phyloP scores from a whole-genome alignment of 179 eudicot species.

The Patellifolia procumbens region DNA sequence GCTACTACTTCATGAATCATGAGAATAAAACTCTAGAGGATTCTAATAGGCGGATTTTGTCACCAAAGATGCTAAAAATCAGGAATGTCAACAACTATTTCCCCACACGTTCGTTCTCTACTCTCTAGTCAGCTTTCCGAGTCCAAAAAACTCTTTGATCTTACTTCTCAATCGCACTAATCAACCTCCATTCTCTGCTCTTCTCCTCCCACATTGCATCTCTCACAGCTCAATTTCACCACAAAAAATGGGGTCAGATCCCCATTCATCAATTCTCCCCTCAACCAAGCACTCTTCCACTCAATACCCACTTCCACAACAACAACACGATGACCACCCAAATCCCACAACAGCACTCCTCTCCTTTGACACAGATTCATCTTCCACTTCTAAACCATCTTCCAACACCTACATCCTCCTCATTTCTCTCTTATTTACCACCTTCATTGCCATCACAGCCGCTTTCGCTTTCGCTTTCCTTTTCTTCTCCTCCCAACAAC shows the following conservation, averaged over 20 bases:
- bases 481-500: conserved; percentile 31
- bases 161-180: no score
- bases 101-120: no score
- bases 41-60: no score
- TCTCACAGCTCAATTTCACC: no score
- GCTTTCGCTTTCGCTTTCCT: conserved; percentile 47
- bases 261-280: background rate
- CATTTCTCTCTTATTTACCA: conserved; percentile 38
- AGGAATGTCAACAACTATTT: no score
- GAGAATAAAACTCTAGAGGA: no score
- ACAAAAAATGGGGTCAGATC: no score
- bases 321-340: conserved; percentile 35
- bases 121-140: no score
- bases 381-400: conserved; percentile 12
- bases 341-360: conserved; percentile 52
- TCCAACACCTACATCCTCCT: conserved; percentile 29
- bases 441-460: conserved; percentile 43
- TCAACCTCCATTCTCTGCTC: no score
- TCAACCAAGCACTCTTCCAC: background rate
- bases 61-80: no score
- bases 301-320: conserved; percentile 21
- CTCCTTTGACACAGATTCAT: conserved; percentile 42
- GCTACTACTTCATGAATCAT: no score
- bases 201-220: background rate
- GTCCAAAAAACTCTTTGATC: no score